These are phyloP conservation scores for Stemphylium beticola DNA, from an alignment of 2,329 filamentous ascomycete species.

Conservation along the genomic window DNA sequence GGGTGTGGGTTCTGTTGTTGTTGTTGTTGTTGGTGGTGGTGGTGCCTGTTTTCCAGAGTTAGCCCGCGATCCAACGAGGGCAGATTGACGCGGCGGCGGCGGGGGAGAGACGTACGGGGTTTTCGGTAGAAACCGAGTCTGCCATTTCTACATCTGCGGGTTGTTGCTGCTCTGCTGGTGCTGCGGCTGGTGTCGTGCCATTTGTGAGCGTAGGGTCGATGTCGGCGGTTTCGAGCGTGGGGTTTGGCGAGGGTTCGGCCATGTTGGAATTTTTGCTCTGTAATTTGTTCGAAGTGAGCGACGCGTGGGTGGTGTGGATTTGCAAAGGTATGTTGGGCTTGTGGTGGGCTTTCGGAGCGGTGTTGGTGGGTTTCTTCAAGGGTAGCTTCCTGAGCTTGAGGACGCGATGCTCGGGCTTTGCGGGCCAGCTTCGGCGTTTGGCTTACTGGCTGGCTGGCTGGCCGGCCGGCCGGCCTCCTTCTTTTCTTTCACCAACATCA, in stretches of 20 bases:
- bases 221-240: conserved; percentile 23
- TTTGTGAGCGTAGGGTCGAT: conserved; percentile 27
- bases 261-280: conserved; percentile 1
- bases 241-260: conserved; percentile 8
- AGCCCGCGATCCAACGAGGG: neutral
- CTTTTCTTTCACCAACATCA: neutral
- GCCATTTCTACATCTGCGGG: conserved; percentile 40
- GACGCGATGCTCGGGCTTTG: conserved; percentile 19
- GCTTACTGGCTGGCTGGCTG: neutral
- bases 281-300: neutral
- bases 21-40: too few species aligned
- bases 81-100: too few species aligned
- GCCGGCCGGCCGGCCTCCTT: neutral
- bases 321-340: neutral
- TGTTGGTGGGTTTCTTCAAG: conserved; percentile 3
- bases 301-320: neutral
- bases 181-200: conserved; percentile 14
- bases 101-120: neutral
- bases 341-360: neutral
- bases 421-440: conserved; percentile 19
- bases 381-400: conserved; percentile 15
- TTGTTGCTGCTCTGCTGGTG: conserved; percentile 1
- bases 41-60: neutral
- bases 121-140: conserved; percentile 24
- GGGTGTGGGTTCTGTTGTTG: neutral